Conservation (phyloP, 2,329 filamentous ascomycete genomes). For the Fusarium subtropicale region DNA sequence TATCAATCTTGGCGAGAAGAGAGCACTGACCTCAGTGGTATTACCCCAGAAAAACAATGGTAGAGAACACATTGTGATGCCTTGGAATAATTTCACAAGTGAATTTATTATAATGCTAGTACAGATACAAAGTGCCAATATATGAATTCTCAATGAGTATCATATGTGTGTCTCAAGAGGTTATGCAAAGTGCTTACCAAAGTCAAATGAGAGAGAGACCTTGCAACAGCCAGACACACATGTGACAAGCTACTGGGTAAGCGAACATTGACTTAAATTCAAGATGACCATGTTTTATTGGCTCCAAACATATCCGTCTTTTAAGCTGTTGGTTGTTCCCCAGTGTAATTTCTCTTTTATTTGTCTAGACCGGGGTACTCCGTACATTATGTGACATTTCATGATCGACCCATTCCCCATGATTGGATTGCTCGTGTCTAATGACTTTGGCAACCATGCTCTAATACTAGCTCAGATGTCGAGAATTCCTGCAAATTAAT, state of each 20-base stretch:
- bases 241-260: neutral
- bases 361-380: neutral
- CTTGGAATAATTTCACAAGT: neutral
- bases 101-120: neutral
- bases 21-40: neutral
- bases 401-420: conserved; percentile 19
- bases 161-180: neutral
- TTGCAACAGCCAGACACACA: neutral
- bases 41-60: neutral
- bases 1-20: neutral
- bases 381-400: conserved; percentile 3
- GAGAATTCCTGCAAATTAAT: neutral
- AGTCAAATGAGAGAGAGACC: neutral
- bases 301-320: neutral
- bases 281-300: neutral
- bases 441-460: conserved; percentile 28
- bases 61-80: neutral
- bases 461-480: neutral
- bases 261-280: neutral
- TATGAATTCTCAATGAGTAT: neutral
- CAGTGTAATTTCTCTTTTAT: neutral
- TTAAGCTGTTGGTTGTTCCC: neutral
- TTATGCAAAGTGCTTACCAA: neutral
- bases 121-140: neutral
- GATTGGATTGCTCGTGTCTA: conserved; percentile 13